A percentile compares a stretch with the other conserved stretches of the same genome.
Conservation (phyloP, 2,329 filamentous ascomycete genomes). For the Aschersonia sp. region DNA sequence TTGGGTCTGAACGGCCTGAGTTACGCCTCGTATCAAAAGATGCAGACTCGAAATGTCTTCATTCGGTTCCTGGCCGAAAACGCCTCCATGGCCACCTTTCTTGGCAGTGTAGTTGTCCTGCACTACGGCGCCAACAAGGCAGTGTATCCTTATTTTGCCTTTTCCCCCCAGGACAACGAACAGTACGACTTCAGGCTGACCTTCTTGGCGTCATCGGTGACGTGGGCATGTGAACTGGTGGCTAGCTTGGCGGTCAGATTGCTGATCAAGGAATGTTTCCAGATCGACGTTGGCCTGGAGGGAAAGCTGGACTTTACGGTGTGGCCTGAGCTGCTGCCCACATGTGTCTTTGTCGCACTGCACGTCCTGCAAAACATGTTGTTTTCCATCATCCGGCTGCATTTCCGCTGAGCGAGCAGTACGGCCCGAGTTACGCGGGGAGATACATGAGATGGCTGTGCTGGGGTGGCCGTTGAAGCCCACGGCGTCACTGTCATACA, state of each 20-base stretch:
- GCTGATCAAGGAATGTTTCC: constrained; percentile 43
- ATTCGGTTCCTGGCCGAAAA: constrained; percentile 55
- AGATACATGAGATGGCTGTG: background rate
- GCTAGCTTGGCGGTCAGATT: constrained; percentile 45
- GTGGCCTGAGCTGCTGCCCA: constrained; percentile 54
- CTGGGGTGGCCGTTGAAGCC: background rate
- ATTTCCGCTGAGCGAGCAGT: constrained; percentile 24
- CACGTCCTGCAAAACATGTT: constrained; percentile 61
- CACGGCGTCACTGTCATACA: no score
- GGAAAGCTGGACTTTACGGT: constrained; percentile 49
- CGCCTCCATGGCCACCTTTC: constrained; percentile 52
- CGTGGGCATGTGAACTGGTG: constrained; percentile 52
- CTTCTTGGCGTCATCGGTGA: constrained; percentile 47
- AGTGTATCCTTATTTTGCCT: constrained; percentile 57
- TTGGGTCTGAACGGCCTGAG: constrained; percentile 43
- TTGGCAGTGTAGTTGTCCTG: constrained; percentile 50
- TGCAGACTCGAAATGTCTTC: constrained; percentile 51
- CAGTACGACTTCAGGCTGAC: constrained; percentile 49
- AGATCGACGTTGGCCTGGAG: constrained; percentile 48
- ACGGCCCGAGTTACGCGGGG: background rate
- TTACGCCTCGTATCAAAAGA: constrained; percentile 50
- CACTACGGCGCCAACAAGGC: constrained; percentile 54
- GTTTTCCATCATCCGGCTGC: constrained; percentile 52
- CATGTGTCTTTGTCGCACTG: constrained; percentile 49
- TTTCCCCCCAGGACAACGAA: constrained; percentile 29